Base-by-base conservation (phyloP, 2,329 filamentous ascomycete genomes). In the Fusarium albidum region DNA sequence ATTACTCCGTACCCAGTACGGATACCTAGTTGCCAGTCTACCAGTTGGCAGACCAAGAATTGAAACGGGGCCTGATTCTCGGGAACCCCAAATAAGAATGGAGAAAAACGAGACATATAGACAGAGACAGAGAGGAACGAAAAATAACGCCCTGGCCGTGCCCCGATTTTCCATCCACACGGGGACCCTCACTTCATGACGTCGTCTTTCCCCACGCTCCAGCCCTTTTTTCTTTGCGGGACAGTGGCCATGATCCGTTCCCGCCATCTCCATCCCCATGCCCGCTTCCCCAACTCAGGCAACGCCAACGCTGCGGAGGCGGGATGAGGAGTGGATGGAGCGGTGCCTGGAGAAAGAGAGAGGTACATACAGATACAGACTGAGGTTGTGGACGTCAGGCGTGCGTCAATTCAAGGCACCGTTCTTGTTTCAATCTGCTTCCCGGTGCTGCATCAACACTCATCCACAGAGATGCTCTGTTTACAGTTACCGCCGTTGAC, bases 181-280 rank as follows among this genome's bases (percentile, higher is more conserved):
- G 50, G 49, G n/a, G 25, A 34, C 41, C 53, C 41, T 49, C 52
- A 32, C 9, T 35, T 40, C 41, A 64, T 67, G 64, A 67, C 64
- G 64, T 67, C 63, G 63, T 31, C 11, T 33, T 65, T 64, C 64
- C 56, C 63, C 64, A 66, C 55, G 53, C 45, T 42, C 41, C 13
- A 26, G 38, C 44, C 33, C 34, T 31, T 51, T 29, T 45, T 25
- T 11, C 17, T 21, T n/a, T n/a, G n/a, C n/a, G n/a, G n/a, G n/a
- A n/a, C n/a, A n/a, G n/a, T n/a, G n/a, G n/a, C n/a, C n/a, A n/a
- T n/a, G n/a, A n/a, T n/a, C n/a, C n/a, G n/a, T n/a, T n/a, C n/a
- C n/a, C n/a, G n/a, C n/a, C n/a, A n/a, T n/a, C n/a, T n/a, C n/a
- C n/a, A n/a, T n/a, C 48, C 35, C 57, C 42, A 46, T 61, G 50